Evolutionary conservation across 2,329 filamentous ascomycete species (phyloP).

Genomic region (Truncatella angustata): DNA sequence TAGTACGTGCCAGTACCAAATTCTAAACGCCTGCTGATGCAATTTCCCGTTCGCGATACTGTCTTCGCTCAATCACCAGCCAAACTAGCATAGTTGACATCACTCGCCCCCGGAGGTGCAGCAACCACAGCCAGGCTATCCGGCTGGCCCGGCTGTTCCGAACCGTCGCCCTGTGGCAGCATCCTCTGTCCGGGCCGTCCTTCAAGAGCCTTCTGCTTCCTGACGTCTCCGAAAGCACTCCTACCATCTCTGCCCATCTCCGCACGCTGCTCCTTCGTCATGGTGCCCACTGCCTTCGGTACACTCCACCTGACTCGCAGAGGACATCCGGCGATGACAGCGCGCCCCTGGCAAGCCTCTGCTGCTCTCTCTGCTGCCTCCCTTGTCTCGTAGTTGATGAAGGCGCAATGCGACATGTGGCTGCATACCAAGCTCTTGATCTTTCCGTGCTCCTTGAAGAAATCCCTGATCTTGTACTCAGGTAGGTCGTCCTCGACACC

Average conservation of each 20-base stretch:
- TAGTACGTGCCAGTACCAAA: neutral
- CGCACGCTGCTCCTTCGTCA: slow-evolving; percentile 82
- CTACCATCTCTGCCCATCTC: slow-evolving; percentile 79
- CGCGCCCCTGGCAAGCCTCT: slow-evolving; percentile 79
- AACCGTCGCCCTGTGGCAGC: slow-evolving; percentile 22
- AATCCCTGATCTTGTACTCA: slow-evolving; percentile 85
- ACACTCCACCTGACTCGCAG: slow-evolving; percentile 89
- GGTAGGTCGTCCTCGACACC: slow-evolving; percentile 95
- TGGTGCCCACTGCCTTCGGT: slow-evolving; percentile 85
- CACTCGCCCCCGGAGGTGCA: slow-evolving; percentile 74
- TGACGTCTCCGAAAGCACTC: slow-evolving; percentile 48
- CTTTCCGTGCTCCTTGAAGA: slow-evolving; percentile 86
- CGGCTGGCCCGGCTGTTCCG: slow-evolving; percentile 17
- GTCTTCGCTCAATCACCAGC: slow-evolving; percentile 62
- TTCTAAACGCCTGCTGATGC: neutral
- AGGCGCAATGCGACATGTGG: slow-evolving; percentile 95
- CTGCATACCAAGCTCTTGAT: slow-evolving; percentile 93
- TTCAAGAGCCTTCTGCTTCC: slow-evolving; percentile 31
- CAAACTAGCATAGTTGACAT: slow-evolving; percentile 82
- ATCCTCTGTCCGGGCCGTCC: slow-evolving; percentile 21
- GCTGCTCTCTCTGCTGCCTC: slow-evolving; percentile 85
- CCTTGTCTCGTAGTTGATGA: slow-evolving; percentile 88
- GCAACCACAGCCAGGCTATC: slow-evolving; percentile 52
- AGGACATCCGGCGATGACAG: slow-evolving; percentile 87
- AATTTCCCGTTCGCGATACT: neutral